phyloP scores from a whole-genome alignment of 1,284 basidiomycete genomes.

The Trichosporon coremiiforme region DNA sequence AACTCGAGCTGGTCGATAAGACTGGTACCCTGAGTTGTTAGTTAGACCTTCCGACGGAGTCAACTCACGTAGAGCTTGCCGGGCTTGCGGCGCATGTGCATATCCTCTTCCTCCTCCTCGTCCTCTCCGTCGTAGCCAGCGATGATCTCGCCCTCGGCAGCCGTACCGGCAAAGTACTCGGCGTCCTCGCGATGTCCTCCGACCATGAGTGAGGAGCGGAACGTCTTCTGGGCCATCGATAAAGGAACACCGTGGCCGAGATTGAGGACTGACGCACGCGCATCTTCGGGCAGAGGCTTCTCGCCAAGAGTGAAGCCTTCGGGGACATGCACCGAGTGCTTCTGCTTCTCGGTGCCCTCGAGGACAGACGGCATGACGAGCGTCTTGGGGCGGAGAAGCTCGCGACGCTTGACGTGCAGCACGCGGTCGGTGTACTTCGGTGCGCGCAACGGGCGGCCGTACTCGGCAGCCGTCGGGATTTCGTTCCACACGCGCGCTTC shows the following conservation, averaged over 20 bases:
- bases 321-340: conserved; percentile 34
- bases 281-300: conserved; percentile 52
- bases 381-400: conserved; percentile 49
- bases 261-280: conserved; percentile 41
- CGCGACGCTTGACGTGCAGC: conserved; percentile 31
- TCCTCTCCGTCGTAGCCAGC: conserved; percentile 25
- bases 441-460: conserved; percentile 44
- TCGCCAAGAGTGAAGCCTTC: conserved; percentile 50
- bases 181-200: conserved; percentile 39
- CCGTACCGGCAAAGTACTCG: conserved; percentile 32
- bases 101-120: conserved; percentile 36
- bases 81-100: conserved; percentile 32
- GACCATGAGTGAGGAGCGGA: conserved; percentile 46
- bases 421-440: conserved; percentile 36
- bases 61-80: conserved; percentile 49
- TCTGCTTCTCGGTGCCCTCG: conserved; percentile 28
- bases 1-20: conserved; percentile 56
- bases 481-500: conserved; percentile 30
- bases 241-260: conserved; percentile 39
- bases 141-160: conserved; percentile 30
- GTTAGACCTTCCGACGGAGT: background rate
- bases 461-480: conserved; percentile 45
- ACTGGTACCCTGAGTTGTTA: conserved; percentile 43
- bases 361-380: conserved; percentile 52
- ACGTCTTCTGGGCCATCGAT: conserved; percentile 47